These are phyloP conservation scores for Monilinia aucupariae DNA, from an alignment of 2,329 filamentous ascomycete genomes.

Conservation along the genomic window DNA sequence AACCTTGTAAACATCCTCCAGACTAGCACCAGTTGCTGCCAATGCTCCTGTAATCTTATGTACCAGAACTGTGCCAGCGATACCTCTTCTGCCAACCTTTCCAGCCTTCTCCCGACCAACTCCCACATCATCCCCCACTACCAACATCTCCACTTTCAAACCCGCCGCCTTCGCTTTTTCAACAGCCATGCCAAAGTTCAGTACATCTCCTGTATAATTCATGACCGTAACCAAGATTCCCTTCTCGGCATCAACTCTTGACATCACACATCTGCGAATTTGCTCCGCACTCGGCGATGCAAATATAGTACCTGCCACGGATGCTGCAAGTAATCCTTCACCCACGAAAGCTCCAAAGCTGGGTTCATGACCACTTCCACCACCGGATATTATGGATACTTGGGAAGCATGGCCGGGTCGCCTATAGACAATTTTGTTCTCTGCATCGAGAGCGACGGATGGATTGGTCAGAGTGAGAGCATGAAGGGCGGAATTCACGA, in stretches of 20 bases:
- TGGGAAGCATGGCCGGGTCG: slow-evolving; percentile 53
- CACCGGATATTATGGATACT: slow-evolving; percentile 81
- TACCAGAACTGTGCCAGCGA: slow-evolving; percentile 87
- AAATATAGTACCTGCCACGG: slow-evolving; percentile 83
- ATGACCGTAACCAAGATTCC: slow-evolving; percentile 89
- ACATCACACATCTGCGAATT: slow-evolving; percentile 68
- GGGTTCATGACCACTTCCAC: slow-evolving; percentile 86
- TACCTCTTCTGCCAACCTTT: slow-evolving; percentile 87
- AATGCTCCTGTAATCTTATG: slow-evolving; percentile 83
- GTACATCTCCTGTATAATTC: slow-evolving; percentile 87
- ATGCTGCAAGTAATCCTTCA: slow-evolving; percentile 69
- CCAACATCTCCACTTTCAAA: slow-evolving; percentile 76
- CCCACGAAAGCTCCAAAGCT: slow-evolving; percentile 84
- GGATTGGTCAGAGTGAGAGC: slow-evolving; percentile 81
- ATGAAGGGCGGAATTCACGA: slow-evolving; percentile 72
- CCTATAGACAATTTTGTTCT: slow-evolving; percentile 80
- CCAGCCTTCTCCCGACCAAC: slow-evolving; percentile 76
- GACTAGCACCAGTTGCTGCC: slow-evolving; percentile 61
- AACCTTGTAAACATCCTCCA: slow-evolving; percentile 67
- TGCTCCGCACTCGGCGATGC: slow-evolving; percentile 78
- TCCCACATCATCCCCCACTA: slow-evolving; percentile 87
- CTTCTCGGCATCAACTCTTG: slow-evolving; percentile 62
- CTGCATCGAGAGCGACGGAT: slow-evolving; percentile 67
- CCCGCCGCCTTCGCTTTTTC: slow-evolving; percentile 85
- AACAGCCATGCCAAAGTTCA: slow-evolving; percentile 90